Conservation (phyloP, 208 protist genomes). For the Herpetomonas samuelpessoai region DNA sequence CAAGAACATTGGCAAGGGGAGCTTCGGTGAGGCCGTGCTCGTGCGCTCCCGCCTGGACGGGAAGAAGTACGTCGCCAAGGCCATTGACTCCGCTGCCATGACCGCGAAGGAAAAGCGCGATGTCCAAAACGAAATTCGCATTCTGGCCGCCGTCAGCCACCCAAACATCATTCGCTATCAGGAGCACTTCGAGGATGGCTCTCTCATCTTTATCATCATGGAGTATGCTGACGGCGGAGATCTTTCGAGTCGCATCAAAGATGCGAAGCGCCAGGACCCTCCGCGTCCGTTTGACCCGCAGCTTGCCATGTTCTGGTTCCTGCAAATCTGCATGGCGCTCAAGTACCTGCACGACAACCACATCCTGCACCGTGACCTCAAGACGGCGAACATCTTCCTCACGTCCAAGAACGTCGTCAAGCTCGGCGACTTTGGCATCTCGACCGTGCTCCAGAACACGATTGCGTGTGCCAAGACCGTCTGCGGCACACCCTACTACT, state of each 20-base stretch:
- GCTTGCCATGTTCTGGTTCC: slow-evolving; percentile 90
- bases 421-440: slow-evolving; percentile 92
- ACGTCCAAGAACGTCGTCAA: slow-evolving; percentile 87
- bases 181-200: slow-evolving; percentile 86
- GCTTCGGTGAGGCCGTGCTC: slow-evolving; percentile 90
- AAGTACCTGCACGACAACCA: slow-evolving; percentile 93
- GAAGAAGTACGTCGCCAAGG: slow-evolving; percentile 92
- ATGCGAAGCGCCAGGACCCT: slow-evolving; percentile 76
- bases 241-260: slow-evolving; percentile 85
- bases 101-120: slow-evolving; percentile 88
- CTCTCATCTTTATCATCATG: slow-evolving; percentile 92
- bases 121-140: slow-evolving; percentile 92
- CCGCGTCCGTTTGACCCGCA: slow-evolving; percentile 79
- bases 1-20: slow-evolving; percentile 90
- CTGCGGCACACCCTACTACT: slow-evolving; percentile 96
- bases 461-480: slow-evolving; percentile 92
- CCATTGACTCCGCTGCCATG: slow-evolving; percentile 87
- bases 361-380: slow-evolving; percentile 90
- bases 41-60: slow-evolving; percentile 86
- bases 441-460: slow-evolving; percentile 91
- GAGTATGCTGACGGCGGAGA: slow-evolving; percentile 92
- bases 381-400: slow-evolving; percentile 91
- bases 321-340: slow-evolving; percentile 89
- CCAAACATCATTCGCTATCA: slow-evolving; percentile 93
- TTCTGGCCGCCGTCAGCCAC: slow-evolving; percentile 87